Percentiles rank a stretch among this genome's conserved stretches.
Evolutionary conservation across 192 early-diverging fungal genomes (phyloP).

Genomic region (Coemansia sp.): DNA sequence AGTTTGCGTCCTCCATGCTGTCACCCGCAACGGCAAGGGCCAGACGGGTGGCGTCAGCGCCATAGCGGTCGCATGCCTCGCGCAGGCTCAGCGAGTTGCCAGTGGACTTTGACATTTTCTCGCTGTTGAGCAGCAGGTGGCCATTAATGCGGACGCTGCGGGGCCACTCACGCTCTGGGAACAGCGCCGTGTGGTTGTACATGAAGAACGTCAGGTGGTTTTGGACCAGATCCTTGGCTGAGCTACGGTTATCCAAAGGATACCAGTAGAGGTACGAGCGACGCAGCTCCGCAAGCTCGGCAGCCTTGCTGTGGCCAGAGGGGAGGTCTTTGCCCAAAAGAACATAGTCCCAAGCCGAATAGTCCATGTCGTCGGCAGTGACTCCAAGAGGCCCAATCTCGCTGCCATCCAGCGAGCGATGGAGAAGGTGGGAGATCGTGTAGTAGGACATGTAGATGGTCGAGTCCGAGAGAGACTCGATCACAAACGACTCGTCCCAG

Average conservation of each 20-base stretch:
- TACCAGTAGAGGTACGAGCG: constrained; percentile 98
- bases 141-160: constrained; percentile 84
- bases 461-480: constrained; percentile 96
- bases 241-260: constrained; percentile 91
- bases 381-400: constrained; percentile 75
- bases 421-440: constrained; percentile 90
- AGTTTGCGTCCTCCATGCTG: constrained; percentile 96
- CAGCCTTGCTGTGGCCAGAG: constrained; percentile 53
- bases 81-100: constrained; percentile 91
- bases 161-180: constrained; percentile 91
- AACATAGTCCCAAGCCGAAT: constrained; percentile 91
- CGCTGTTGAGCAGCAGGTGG: constrained; percentile 89
- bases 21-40: constrained; percentile 97
- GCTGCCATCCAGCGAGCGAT: constrained; percentile 82
- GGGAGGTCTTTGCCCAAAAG: constrained; percentile 66
- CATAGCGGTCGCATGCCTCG: constrained; percentile 79
- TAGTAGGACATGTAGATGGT: constrained; percentile 99
- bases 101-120: constrained; percentile 98
- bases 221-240: constrained; percentile 95
- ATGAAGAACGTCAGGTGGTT: constrained; percentile 98
- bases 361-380: constrained; percentile 81
- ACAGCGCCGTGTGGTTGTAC: constrained; percentile 95
- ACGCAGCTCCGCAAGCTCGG: constrained; percentile 72
- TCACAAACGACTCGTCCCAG: constrained; percentile 89
- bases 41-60: constrained; percentile 95